Conservation (phyloP, 805 yeast species). For the Sungouiella thailandica region DNA sequence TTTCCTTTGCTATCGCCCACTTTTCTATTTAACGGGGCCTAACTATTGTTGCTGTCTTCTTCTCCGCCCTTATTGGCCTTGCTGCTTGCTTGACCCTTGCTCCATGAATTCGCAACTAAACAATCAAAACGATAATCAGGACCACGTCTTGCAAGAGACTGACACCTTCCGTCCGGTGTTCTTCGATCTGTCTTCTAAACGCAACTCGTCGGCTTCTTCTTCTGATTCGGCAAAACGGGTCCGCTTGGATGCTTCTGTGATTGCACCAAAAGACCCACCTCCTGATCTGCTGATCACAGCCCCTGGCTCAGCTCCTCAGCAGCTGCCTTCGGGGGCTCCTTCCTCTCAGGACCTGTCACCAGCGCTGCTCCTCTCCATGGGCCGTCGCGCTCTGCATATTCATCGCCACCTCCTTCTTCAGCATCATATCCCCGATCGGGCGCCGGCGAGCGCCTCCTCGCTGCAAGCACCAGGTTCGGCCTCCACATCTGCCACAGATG, state of each 20-base stretch:
- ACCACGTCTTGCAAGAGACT: conserved; percentile 25
- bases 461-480: background rate
- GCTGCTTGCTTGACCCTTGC: background rate
- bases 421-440: conserved; percentile 15
- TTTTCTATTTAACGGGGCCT: too few relatives aligned
- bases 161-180: conserved; percentile 31
- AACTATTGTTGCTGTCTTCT: too few relatives aligned
- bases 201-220: conserved; percentile 12
- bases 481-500: too few relatives aligned
- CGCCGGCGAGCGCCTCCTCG: conserved; percentile 4
- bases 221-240: conserved; percentile 12
- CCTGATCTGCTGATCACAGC: conserved; percentile 8
- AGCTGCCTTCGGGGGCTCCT: conserved; percentile 6
- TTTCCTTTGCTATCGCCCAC: conserved; percentile 2
- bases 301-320: conserved; percentile 7
- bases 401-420: conserved; percentile 17
- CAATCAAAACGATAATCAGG: conserved; percentile 27
- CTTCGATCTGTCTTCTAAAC: conserved; percentile 21
- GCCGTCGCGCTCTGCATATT: conserved; percentile 5
- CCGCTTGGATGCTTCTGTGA: conserved; percentile 14
- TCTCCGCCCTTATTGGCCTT: background rate
- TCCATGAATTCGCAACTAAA: conserved; percentile 28
- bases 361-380: conserved; percentile 4
- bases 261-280: conserved; percentile 11
- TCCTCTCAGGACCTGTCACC: conserved; percentile 1